Evolutionary conservation across 176 grass and related monocot genomes (phyloP).

Genomic region (Ensete glaucum): DNA sequence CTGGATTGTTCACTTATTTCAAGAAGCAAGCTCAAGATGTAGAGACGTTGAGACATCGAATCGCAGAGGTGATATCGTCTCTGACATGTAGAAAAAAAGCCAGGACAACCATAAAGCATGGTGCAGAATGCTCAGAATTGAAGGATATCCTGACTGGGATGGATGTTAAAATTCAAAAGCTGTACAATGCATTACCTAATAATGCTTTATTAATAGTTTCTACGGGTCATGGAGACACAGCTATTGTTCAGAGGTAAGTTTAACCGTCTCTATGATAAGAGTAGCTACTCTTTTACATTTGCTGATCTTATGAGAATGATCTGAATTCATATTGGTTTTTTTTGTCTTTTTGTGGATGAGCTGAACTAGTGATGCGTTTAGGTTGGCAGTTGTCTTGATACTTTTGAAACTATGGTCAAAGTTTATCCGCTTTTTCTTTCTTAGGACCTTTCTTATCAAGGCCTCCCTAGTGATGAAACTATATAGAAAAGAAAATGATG

Average conservation of each 20-base stretch:
- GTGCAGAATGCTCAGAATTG: conserved; percentile 45
- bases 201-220: conserved; percentile 75
- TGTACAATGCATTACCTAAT: conserved; percentile 49
- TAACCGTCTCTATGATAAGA: neutral
- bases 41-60: conserved; percentile 47
- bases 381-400: too few relatives aligned
- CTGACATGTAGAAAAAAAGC: conserved; percentile 63
- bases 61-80: conserved; percentile 70
- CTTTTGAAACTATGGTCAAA: too few relatives aligned
- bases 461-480: too few relatives aligned
- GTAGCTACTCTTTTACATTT: neutral
- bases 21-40: conserved; percentile 41
- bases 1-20: conserved; percentile 58
- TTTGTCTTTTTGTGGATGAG: neutral
- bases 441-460: too few relatives aligned
- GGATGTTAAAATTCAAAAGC: conserved; percentile 50
- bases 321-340: neutral
- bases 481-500: too few relatives aligned
- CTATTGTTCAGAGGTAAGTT: conserved; percentile 78
- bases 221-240: conserved; percentile 88
- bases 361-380: neutral
- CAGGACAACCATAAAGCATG: conserved; percentile 36
- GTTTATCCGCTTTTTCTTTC: too few relatives aligned
- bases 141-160: conserved; percentile 57
- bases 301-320: neutral